phyloP scores from a whole-genome alignment of 2,329 filamentous ascomycete genomes.

The Colletotrichum tabaci region DNA sequence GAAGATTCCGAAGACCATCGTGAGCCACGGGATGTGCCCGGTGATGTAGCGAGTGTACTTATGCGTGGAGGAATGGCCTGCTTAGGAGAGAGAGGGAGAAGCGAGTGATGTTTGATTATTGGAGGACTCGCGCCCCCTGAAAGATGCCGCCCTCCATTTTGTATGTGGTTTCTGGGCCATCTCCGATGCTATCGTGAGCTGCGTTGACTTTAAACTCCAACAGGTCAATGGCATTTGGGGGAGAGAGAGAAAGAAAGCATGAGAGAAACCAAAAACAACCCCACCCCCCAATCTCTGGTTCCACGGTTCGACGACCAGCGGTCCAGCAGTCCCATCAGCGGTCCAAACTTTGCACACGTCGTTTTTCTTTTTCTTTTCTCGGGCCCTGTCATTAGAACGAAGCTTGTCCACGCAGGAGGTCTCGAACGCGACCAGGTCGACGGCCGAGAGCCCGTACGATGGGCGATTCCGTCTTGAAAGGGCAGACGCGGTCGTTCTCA shows the following conservation, averaged over 20 bases:
- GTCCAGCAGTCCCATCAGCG: background rate
- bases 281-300: background rate
- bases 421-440: too few species aligned
- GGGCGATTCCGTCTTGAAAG: too few species aligned
- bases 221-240: background rate
- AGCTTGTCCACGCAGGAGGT: too few species aligned
- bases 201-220: background rate
- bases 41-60: background rate
- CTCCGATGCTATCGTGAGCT: background rate
- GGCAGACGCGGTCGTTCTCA: too few species aligned
- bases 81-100: too few species aligned
- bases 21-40: background rate
- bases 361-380: background rate
- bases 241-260: background rate
- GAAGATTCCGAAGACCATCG: constrained; percentile 4
- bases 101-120: background rate
- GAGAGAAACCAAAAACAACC: too few species aligned
- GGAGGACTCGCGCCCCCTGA: background rate
- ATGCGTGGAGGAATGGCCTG: too few species aligned
- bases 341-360: background rate
- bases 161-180: background rate
- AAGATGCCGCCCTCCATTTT: background rate
- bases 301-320: background rate
- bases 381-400: too few species aligned
- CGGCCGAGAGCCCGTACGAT: too few species aligned